Evolutionary conservation across 768 basidiomycete species (phyloP), one percentile per base, ranked within the genome.

Genomic region (Leccinum incarnatum): DNA sequence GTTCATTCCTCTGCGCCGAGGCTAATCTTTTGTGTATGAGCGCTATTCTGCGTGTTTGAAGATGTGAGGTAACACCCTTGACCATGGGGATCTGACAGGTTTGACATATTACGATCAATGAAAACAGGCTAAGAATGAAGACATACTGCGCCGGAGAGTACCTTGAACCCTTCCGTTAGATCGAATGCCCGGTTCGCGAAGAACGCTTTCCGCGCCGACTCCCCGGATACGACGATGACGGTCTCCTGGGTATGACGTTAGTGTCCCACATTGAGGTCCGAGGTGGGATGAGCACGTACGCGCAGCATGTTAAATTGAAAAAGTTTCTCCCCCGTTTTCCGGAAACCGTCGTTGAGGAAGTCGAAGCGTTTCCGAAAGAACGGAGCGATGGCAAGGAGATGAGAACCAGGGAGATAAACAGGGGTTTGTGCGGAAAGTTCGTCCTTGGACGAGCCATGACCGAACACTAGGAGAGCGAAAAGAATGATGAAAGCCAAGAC

Each of bases 161-260:
- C 82, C 66, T 85, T 88, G 78, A 89, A 91, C 5, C 88, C 89
- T 76, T 89, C 88, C 45, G 84, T 86, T 53, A 92, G 80, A 72
- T 91, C 88, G 61, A 92, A 82, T 21, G 81, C 81, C 72, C 83
- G 85, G 56, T 86, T 83, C 3, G 80, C 79, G 66, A 91, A 88
- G 73, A 91, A 91, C 3, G 83, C 78, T 56, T 82, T 80, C 56
- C 89, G 78, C 15, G 83, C 89, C 34, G 77, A 78, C 67, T 89
- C 87, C 54, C 89, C 90, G 42, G 89, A 91, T 42, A 91, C 81
- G 34, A 87, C 88, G 54, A 92, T 78, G 63, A 92, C 88, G 4
- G 80, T 85, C 62, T 87, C 84, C 89, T 91, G 51, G 7, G n/a
- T 29, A 58, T 54, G 66, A 60, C 53, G 61, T 63, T 64, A 69